Base-by-base conservation (phyloP, 2,329 filamentous ascomycete species). In the Pseudogymnoascus verrucosus region DNA sequence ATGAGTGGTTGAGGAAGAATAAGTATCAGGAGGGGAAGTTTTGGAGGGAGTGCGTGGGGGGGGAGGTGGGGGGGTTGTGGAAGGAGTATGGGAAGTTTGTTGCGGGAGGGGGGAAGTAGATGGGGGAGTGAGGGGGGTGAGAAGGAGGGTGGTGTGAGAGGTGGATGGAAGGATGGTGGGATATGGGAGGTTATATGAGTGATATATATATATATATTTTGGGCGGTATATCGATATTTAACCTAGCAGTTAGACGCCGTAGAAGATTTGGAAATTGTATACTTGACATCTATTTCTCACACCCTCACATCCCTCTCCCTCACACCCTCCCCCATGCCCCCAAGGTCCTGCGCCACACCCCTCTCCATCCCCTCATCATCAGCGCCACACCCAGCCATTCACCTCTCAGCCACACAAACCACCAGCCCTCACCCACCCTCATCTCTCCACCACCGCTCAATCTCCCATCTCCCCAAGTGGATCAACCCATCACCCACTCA, bases 51-150 rank as follows among this genome's bases (percentile, higher is more conserved):
- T 77, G 93, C 26, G 84, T 91, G 69, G 90, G 89, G 0, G 74
- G 79, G 44, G 79, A 82, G 0, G 85, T 96, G 0, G 78, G 83
- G 51, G 78, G 87, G 66, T 76, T 97, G 31, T 97, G 91, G 89
- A 77, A 80, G 19, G 86, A 90, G 65, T 97, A 97, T 76, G 80
- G 77, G 28, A 71, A 75, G 67, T 77, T 62, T 8, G 26, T 73
- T n/a, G 62, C 66, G 14, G 66, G 67, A 28, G 63, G 31, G 26
- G 5, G 68, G 71, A 28, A 70, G 72, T 34, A 34, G 71, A 73
- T 26, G 16, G 71, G 73, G 68, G 54, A 5, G n/a, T 14, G 37
- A 19, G 37, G n/a, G 10, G 37, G n/a, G 19, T 4, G n/a, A 1
- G 37, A n/a, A n/a, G 14, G 36, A 16, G 14, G 14, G 12, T n/a